Conservation (phyloP, 225 moss, liverwort and hornwort genomes). For the Climacium dendroides region DNA sequence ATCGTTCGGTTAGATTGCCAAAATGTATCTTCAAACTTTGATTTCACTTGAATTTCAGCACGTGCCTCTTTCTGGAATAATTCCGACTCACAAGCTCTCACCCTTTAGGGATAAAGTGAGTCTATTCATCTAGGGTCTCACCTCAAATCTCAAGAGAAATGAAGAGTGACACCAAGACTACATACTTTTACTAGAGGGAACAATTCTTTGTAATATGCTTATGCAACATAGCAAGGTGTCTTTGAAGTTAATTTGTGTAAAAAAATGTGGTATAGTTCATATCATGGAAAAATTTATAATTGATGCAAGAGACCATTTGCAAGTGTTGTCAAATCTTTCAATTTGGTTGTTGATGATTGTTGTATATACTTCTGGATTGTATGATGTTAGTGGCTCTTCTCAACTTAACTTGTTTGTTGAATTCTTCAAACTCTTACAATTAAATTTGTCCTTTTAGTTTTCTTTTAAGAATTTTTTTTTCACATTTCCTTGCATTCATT, state of each 20-base stretch:
- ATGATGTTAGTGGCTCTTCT: too few species aligned
- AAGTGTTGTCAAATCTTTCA: background rate
- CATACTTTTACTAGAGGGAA: accelerated
- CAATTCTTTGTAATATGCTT: too few species aligned
- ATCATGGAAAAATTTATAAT: background rate
- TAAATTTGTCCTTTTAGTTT: too few species aligned
- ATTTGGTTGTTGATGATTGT: too few species aligned
- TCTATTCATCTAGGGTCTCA: too few species aligned
- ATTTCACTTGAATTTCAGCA: background rate
- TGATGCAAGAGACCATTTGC: background rate
- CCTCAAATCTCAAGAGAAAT: too few species aligned
- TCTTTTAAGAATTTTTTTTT: too few species aligned
- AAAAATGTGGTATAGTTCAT: background rate
- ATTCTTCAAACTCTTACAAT: too few species aligned
- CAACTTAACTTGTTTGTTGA: too few species aligned
- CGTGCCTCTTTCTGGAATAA: background rate
- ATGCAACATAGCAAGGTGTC: background rate
- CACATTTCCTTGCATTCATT: too few species aligned
- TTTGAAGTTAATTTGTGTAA: background rate
- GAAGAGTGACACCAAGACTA: too few species aligned
- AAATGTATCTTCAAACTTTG: background rate
- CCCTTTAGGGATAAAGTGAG: background rate
- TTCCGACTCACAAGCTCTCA: background rate
- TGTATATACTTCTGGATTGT: too few species aligned
- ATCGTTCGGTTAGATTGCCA: background rate